These are phyloP conservation scores for Globisporangium nodosum DNA, from an alignment of 352 stramenopile genomes.

Conservation along the genomic window DNA sequence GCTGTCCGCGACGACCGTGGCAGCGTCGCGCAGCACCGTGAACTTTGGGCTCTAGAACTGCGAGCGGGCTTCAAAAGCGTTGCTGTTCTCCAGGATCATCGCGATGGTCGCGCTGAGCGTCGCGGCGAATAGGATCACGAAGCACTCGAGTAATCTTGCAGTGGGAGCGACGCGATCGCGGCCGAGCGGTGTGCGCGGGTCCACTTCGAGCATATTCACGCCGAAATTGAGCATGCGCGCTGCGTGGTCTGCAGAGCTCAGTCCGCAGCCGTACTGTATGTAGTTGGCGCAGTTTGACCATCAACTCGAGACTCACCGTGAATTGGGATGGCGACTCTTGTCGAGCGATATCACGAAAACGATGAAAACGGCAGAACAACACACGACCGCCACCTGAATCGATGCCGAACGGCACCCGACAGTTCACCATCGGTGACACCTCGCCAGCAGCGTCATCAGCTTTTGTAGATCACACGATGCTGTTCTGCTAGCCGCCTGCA, in stretches of 20 bases:
- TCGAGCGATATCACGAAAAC: too few species aligned
- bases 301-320: not conserved
- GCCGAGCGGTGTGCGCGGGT: slow-evolving; percentile 51
- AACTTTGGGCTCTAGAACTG: slow-evolving; percentile 59
- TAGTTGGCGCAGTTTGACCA: not conserved
- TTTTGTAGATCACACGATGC: too few species aligned
- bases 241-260: not conserved
- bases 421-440: slow-evolving; percentile 1
- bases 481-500: too few species aligned
- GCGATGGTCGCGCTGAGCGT: slow-evolving; percentile 52
- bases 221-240: slow-evolving; percentile 33
- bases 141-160: slow-evolving; percentile 64
- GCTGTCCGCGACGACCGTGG: slow-evolving; percentile 57
- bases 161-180: slow-evolving; percentile 35
- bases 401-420: too few species aligned
- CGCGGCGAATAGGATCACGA: slow-evolving; percentile 68
- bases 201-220: slow-evolving; percentile 51
- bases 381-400: too few species aligned
- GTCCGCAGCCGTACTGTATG: not conserved
- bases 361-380: too few species aligned
- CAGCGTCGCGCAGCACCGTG: slow-evolving; percentile 53
- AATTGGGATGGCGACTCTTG: too few species aligned
- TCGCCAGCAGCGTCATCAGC: too few species aligned
- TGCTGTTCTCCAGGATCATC: slow-evolving; percentile 58
- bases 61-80: slow-evolving; percentile 50